phyloP scores from a whole-genome alignment of 441 rosid genomes.

The Arabidopsis hybrid region DNA sequence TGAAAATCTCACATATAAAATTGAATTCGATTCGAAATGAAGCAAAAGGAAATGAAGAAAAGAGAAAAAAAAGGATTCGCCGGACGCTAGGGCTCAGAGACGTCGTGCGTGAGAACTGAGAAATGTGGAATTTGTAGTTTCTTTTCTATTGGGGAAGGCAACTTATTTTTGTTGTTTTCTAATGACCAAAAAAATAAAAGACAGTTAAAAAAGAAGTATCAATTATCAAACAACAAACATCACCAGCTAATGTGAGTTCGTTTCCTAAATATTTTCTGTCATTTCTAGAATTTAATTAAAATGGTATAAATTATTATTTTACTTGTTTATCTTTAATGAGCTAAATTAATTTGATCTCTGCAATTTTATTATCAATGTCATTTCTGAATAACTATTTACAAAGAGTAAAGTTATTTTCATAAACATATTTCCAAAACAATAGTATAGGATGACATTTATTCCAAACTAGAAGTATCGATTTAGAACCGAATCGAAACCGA shows the following conservation, averaged over 20 bases:
- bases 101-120: background rate
- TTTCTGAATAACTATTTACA: too few relatives aligned
- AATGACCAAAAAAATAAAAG: background rate
- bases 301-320: too few relatives aligned
- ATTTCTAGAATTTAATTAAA: too few relatives aligned
- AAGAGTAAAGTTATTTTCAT: too few relatives aligned
- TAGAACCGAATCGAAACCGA: too few relatives aligned
- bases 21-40: background rate
- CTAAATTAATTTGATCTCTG: too few relatives aligned
- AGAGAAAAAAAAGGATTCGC: background rate
- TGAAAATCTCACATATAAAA: background rate
- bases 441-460: too few relatives aligned
- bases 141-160: background rate
- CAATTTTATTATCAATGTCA: too few relatives aligned
- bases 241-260: conserved; percentile 8
- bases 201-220: conserved; percentile 3
- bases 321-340: too few relatives aligned
- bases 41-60: background rate
- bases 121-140: background rate
- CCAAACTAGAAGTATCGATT: too few relatives aligned
- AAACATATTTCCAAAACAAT: too few relatives aligned
- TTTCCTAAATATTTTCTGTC: too few relatives aligned
- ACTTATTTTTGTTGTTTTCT: background rate
- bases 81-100: conserved; percentile 9
- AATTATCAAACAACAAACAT: background rate